Evolutionary conservation across 805 yeast species (phyloP).

Genomic region (Yarrowia sp.): DNA sequence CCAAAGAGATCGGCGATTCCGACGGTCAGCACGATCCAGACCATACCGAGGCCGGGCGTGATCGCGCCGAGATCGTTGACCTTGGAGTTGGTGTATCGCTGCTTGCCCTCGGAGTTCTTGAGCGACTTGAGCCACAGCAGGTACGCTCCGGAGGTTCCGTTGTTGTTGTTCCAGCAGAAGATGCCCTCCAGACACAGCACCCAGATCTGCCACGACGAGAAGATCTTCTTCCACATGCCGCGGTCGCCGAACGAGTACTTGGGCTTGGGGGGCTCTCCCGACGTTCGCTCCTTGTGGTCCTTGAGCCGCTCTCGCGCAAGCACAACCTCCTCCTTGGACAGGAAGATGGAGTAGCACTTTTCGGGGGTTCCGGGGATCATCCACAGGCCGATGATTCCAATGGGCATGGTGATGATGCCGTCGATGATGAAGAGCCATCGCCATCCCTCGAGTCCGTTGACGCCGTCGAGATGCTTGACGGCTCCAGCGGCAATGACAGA

Average conservation of each 20-base stretch:
- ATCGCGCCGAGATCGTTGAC: conserved; percentile 52
- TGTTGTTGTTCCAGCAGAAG: conserved; percentile 57
- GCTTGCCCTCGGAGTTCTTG: conserved; percentile 29
- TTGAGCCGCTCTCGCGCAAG: conserved; percentile 48
- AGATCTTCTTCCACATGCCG: conserved; percentile 52
- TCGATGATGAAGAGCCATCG: conserved; percentile 70
- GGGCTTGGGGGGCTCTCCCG: conserved; percentile 26
- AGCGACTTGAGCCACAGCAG: conserved; percentile 59
- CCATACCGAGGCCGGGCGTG: conserved; percentile 58
- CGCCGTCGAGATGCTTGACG: conserved; percentile 48
- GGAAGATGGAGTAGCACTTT: conserved; percentile 50
- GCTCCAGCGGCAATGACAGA: conserved; percentile 63
- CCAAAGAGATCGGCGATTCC: conserved; percentile 48
- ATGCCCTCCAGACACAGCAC: conserved; percentile 54
- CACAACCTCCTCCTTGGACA: conserved; percentile 56
- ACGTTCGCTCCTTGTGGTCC: conserved; percentile 26
- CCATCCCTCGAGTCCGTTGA: conserved; percentile 59
- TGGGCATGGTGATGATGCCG: conserved; percentile 54
- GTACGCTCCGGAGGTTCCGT: conserved; percentile 55
- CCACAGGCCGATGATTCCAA: conserved; percentile 55
- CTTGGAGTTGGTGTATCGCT: conserved; percentile 44
- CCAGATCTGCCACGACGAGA: conserved; percentile 59
- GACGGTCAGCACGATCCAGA: conserved; percentile 38
- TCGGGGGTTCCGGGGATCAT: conserved; percentile 65
- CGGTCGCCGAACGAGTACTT: conserved; percentile 40